phyloP scores from a whole-genome alignment of 805 yeast species.

The Cyberlindnera nakhonratchasimensis region DNA sequence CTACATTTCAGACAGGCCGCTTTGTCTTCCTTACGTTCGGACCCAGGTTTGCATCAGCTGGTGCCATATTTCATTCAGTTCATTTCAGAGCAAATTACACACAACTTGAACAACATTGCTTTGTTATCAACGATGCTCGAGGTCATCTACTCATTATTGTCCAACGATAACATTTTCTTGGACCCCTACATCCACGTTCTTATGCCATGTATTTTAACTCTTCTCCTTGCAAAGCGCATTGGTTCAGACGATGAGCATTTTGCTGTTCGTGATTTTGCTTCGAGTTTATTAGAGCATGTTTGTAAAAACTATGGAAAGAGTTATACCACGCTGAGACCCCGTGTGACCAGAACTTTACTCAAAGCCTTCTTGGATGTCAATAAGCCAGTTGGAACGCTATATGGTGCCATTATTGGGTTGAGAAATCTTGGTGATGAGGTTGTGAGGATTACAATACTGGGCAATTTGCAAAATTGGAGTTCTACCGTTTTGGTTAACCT shows the following conservation, averaged over 20 bases:
- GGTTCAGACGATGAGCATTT: constrained; percentile 43
- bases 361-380: constrained; percentile 86
- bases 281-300: constrained; percentile 76
- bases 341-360: constrained; percentile 88
- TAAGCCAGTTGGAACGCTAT: constrained; percentile 84
- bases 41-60: constrained; percentile 94
- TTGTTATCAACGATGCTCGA: constrained; percentile 81
- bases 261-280: constrained; percentile 84
- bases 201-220: constrained; percentile 93
- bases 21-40: constrained; percentile 75
- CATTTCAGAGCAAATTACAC: constrained; percentile 91
- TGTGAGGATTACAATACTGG: constrained; percentile 74
- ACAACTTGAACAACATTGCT: constrained; percentile 70
- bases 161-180: constrained; percentile 79
- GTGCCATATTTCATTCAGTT: constrained; percentile 96
- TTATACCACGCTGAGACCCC: constrained; percentile 84
- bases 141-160: constrained; percentile 78
- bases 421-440: constrained; percentile 85
- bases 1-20: constrained; percentile 69
- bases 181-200: constrained; percentile 96
- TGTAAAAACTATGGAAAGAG: constrained; percentile 76
- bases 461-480: constrained; percentile 82
- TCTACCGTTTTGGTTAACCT: constrained; percentile 45
- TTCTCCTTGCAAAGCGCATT: constrained; percentile 83
- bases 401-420: constrained; percentile 86